Percentiles rank a stretch among this genome's conserved stretches.
Conservation (phyloP, 345 rosid genomes). For the Streptanthus diversifolius region DNA sequence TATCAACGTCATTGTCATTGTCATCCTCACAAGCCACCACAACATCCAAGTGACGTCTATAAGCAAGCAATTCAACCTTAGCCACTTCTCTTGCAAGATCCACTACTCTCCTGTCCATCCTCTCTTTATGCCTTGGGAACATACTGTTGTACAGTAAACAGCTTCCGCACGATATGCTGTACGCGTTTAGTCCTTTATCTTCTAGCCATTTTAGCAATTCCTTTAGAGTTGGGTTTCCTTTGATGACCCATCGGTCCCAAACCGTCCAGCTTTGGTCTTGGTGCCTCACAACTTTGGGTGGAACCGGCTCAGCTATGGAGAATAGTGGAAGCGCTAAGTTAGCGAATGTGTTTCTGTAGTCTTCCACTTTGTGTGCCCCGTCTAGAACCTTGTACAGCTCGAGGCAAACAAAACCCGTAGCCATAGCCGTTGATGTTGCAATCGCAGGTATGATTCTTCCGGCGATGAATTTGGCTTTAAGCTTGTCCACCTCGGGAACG, state of each 20-base stretch:
- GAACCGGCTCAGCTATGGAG: slow-evolving; percentile 97
- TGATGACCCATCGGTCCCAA: slow-evolving; percentile 92
- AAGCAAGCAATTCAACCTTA: slow-evolving; percentile 64
- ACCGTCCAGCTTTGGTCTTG: slow-evolving; percentile 91
- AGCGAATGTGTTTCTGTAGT: slow-evolving; percentile 96
- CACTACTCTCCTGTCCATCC: slow-evolving; percentile 73
- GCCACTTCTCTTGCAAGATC: slow-evolving; percentile 91
- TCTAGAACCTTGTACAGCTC: slow-evolving; percentile 92
- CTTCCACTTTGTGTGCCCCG: slow-evolving; percentile 75
- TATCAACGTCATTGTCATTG: slow-evolving; percentile 76
- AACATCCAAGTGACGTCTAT: slow-evolving; percentile 73
- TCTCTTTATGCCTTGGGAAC: slow-evolving; percentile 79
- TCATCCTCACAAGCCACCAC: slow-evolving; percentile 95
- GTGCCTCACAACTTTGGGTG: slow-evolving; percentile 82
- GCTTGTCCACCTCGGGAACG: slow-evolving; percentile 95
- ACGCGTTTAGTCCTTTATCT: slow-evolving; percentile 73
- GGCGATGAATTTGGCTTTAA: slow-evolving; percentile 96
- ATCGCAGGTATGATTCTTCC: slow-evolving; percentile 99
- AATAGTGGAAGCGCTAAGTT: slow-evolving; percentile 88
- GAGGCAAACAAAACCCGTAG: slow-evolving; percentile 91
- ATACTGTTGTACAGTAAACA: slow-evolving; percentile 78
- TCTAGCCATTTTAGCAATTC: slow-evolving; percentile 80
- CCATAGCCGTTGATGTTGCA: slow-evolving; percentile 97
- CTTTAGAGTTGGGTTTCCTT: slow-evolving; percentile 62
- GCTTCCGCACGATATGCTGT: slow-evolving; percentile 93